These are phyloP conservation scores for Xylariaceae sp. DNA, from an alignment of 2,329 filamentous ascomycete species.

Conservation along the genomic window DNA sequence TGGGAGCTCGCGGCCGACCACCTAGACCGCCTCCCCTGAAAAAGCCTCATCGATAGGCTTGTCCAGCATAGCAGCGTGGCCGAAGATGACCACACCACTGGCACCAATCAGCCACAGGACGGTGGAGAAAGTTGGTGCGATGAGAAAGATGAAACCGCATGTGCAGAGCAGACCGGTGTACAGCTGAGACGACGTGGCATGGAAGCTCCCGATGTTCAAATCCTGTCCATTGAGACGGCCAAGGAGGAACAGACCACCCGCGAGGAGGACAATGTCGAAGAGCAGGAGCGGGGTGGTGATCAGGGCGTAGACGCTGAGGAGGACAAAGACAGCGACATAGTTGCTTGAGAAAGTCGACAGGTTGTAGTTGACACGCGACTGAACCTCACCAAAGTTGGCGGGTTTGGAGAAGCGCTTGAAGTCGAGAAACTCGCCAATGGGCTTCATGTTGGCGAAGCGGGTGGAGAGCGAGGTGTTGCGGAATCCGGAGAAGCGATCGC, in stretches of 20 bases:
- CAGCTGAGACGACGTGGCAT: constrained; percentile 85
- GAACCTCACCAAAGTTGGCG: constrained; percentile 82
- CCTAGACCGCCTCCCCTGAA: constrained; percentile 99
- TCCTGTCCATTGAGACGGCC: constrained; percentile 86
- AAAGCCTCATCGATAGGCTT: constrained; percentile 99
- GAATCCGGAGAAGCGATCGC: constrained; percentile 80
- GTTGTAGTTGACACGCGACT: constrained; percentile 96
- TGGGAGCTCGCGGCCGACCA: constrained; percentile 99
- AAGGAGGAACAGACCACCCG: constrained; percentile 85
- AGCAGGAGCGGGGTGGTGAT: constrained; percentile 83
- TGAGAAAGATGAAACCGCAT: constrained; percentile 79
- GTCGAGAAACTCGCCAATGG: constrained; percentile 91
- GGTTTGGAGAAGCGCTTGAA: constrained; percentile 95
- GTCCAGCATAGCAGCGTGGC: constrained; percentile 93
- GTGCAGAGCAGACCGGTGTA: constrained; percentile 86
- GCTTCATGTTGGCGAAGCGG: constrained; percentile 89
- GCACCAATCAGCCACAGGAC: constrained; percentile 95
- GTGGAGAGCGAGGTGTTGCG: constrained; percentile 74
- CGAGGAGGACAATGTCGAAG: constrained; percentile 87
- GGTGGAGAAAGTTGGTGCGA: constrained; percentile 79
- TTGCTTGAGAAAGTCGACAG: constrained; percentile 97
- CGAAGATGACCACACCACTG: constrained; percentile 87
- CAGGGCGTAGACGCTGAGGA: constrained; percentile 94
- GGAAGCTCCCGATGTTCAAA: constrained; percentile 78
- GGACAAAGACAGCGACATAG: constrained; percentile 88